These are phyloP conservation scores for Kazachstania viticola DNA, from an alignment of 805 yeast species.

Conservation along the genomic window DNA sequence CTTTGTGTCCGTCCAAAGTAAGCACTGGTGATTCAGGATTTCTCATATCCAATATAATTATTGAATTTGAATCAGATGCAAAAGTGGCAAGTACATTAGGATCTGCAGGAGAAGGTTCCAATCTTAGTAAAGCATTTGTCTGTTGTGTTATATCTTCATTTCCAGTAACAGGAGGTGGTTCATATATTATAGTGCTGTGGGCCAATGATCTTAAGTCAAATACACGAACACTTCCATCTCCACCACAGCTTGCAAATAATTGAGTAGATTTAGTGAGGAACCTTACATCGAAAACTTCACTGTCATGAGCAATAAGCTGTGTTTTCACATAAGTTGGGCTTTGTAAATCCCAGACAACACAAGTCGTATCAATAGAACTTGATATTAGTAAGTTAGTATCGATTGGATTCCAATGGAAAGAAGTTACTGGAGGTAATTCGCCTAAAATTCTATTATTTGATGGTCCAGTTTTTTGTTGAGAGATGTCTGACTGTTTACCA, in stretches of 20 bases:
- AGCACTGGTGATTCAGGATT: conserved; percentile 74
- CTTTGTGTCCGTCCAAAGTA: conserved; percentile 56
- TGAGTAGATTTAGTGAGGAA: conserved; percentile 60
- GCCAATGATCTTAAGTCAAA: conserved; percentile 84
- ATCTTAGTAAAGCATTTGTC: conserved; percentile 53
- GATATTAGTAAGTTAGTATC: conserved; percentile 68
- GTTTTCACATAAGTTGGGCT: conserved; percentile 58
- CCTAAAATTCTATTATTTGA: conserved; percentile 10
- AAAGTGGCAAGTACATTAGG: conserved; percentile 76
- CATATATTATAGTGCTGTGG: conserved; percentile 90
- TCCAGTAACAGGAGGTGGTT: conserved; percentile 34
- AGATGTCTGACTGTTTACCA: background rate
- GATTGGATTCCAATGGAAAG: conserved; percentile 81
- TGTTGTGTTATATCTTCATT: conserved; percentile 9
- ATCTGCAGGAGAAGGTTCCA: conserved; percentile 71
- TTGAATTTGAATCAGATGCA: conserved; percentile 54
- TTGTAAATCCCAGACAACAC: conserved; percentile 81
- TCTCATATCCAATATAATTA: conserved; percentile 71
- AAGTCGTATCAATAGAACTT: conserved; percentile 88
- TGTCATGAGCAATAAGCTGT: conserved; percentile 91
- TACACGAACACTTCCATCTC: conserved; percentile 88
- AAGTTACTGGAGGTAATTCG: conserved; percentile 73
- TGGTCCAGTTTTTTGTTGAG: background rate
- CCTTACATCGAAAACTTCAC: conserved; percentile 86
- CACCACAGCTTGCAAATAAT: conserved; percentile 85